Conservation (phyloP, 129 eudicot genomes). For the Arctium minus region DNA sequence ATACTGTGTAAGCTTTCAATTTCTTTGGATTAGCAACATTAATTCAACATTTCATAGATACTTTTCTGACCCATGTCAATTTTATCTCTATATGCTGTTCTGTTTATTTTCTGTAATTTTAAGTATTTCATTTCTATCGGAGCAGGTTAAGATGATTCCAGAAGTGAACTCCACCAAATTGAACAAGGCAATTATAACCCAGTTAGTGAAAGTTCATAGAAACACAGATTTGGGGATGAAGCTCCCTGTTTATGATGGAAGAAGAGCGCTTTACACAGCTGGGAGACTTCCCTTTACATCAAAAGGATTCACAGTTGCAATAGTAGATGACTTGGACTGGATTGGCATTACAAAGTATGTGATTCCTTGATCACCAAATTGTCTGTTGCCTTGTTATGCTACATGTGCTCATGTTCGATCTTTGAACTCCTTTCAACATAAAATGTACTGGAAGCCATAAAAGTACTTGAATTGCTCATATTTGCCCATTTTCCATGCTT, state of each 20-base stretch:
- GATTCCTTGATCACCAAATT: not conserved
- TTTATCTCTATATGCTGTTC: not conserved
- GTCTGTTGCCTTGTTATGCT: not conserved
- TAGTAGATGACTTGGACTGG: slow-evolving; percentile 50
- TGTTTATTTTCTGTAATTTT: not conserved
- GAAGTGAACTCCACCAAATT: slow-evolving; percentile 54
- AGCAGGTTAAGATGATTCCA: slow-evolving; percentile 56
- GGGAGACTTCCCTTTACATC: slow-evolving; percentile 57
- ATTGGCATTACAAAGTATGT: slow-evolving; percentile 47
- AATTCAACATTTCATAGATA: too few species aligned
- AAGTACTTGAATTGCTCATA: not conserved
- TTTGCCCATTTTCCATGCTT: not conserved
- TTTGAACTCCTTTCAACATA: not conserved
- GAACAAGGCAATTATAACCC: slow-evolving; percentile 55
- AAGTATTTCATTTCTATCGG: not conserved
- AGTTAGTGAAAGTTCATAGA: slow-evolving; percentile 53
- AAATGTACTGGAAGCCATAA: not conserved
- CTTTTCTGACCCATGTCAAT: not conserved
- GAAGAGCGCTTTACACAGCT: slow-evolving; percentile 65
- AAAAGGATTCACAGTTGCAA: slow-evolving; percentile 40
- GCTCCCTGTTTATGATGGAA: slow-evolving; percentile 82
- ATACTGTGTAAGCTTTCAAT: slow-evolving; percentile 42
- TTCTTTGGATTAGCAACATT: not conserved
- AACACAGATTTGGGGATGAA: slow-evolving; percentile 58
- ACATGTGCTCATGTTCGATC: not conserved